Conservation (phyloP, 495 filamentous ascomycete species). For the Neurospora sp. region DNA sequence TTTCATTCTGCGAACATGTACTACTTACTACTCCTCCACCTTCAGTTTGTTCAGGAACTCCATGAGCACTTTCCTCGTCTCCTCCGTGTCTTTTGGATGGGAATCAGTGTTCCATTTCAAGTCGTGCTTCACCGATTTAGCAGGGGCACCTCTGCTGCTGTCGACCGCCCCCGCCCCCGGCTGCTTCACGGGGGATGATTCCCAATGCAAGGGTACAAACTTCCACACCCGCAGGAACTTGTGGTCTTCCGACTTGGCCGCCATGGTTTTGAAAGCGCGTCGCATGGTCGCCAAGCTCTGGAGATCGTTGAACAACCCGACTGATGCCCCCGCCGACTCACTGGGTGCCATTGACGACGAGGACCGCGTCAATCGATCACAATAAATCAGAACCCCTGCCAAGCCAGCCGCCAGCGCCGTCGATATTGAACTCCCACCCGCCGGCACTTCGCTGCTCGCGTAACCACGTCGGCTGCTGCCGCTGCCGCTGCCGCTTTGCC, state of each 20-base stretch:
- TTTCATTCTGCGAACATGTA: background rate
- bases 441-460: background rate
- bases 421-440: constrained; percentile 4
- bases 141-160: background rate
- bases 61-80: background rate
- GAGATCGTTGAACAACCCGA: background rate
- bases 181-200: background rate
- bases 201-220: background rate
- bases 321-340: background rate
- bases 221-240: background rate
- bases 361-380: background rate
- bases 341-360: background rate
- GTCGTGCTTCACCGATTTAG: background rate
- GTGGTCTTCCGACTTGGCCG: background rate
- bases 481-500: background rate
- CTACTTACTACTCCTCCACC: background rate
- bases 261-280: background rate
- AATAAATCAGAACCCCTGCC: constrained; percentile 7
- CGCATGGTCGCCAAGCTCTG: background rate
- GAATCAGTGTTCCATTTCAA: background rate
- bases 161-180: background rate
- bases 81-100: background rate
- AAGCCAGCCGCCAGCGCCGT: constrained; percentile 5
- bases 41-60: background rate
- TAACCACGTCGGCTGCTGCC: background rate